A percentile compares a stretch with the other conserved stretches of the same genome.
Conservation (phyloP, 108 stramenopile species). For the Nannochloropsis oceanica region DNA sequence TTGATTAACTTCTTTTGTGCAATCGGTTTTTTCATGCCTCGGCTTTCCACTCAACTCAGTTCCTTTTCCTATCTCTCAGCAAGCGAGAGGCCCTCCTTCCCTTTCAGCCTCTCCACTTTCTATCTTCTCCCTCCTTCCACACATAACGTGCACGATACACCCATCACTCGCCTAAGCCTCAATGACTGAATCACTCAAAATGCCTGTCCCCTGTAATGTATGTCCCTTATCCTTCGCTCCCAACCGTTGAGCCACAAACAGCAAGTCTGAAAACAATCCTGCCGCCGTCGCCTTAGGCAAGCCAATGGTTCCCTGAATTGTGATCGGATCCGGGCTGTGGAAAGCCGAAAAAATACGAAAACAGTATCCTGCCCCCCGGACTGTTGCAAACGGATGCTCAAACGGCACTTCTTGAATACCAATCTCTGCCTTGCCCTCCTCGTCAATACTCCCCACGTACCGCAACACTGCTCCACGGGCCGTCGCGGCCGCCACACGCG, state of each 20-base stretch:
- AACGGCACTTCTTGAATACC: slow-evolving; percentile 27
- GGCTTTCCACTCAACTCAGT: too few relatives aligned
- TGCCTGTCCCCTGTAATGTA: not conserved
- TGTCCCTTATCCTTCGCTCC: slow-evolving; percentile 24
- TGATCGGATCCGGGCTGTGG: slow-evolving; percentile 52
- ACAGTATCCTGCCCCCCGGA: slow-evolving; percentile 26
- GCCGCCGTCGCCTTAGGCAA: slow-evolving; percentile 59
- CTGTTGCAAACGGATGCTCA: slow-evolving; percentile 26
- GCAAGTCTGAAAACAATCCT: slow-evolving; percentile 64
- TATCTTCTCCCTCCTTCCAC: too few relatives aligned
- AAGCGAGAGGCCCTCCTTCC: too few relatives aligned
- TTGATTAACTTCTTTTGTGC: too few relatives aligned
- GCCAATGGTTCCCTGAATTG: slow-evolving; percentile 66
- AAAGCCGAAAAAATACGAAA: slow-evolving; percentile 17
- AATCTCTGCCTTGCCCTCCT: slow-evolving; percentile 22
- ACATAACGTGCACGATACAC: too few relatives aligned
- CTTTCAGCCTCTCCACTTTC: too few relatives aligned
- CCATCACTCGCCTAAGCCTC: not conserved
- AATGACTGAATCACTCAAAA: not conserved
- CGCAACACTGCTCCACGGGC: slow-evolving; percentile 43
- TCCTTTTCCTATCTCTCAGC: too few relatives aligned
- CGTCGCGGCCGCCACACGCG: slow-evolving; percentile 42
- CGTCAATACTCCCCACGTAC: slow-evolving; percentile 60
- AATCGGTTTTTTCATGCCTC: too few relatives aligned
- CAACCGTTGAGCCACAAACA: slow-evolving; percentile 34